Base-by-base conservation (phyloP, 2,329 filamentous ascomycete species). In the Rhinocladiella similis region DNA sequence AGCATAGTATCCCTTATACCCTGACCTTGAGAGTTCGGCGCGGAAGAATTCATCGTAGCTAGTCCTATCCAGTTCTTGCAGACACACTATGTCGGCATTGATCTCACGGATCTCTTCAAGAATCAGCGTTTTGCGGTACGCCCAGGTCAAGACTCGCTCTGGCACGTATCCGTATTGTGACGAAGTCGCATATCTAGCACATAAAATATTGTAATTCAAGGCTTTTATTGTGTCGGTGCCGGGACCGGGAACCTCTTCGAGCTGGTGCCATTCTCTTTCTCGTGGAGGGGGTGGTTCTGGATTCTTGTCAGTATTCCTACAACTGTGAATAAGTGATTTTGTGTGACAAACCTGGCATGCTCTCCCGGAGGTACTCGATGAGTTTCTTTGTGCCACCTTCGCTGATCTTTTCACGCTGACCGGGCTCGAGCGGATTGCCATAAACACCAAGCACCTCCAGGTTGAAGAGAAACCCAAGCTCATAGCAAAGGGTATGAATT, bases 1-100 rank as follows among this genome's bases (percentile, higher is more conserved):
- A 83, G 89, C 96, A 70, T 93, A 95, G 2, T 96, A 87, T 20
- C 94, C 93, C 75, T 91, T 95, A 81, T 97, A 99, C 63, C 93
- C 91, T 66, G 88, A 82, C 65, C 90, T 87, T 2, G 90, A 90
- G 56, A 99, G 81, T 59, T 91, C 85, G n/a, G 90, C 88, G 58
- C 89, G 86, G 77, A 97, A 94, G 67, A 88, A 95, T 59, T 93
- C 90, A 69, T 95, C 89, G 77, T 95, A 97, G 52, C 89, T 93
- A 67, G 96, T 90, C 53, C 88, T 87, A 52, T 96, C 93, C 39
- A 97, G 89, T 72, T 99, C 94, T 70, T 99, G 94, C 45, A 99
- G 78, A 69, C 91, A 95, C 50, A 97, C 80, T 66, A 99, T 89
- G 73, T 99, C 94, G 50, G 93, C 87, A 66, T 93, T 84, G 59